These are phyloP conservation scores for Capronia coronata DNA, from an alignment of 2,329 filamentous ascomycete genomes.

Conservation along the genomic window DNA sequence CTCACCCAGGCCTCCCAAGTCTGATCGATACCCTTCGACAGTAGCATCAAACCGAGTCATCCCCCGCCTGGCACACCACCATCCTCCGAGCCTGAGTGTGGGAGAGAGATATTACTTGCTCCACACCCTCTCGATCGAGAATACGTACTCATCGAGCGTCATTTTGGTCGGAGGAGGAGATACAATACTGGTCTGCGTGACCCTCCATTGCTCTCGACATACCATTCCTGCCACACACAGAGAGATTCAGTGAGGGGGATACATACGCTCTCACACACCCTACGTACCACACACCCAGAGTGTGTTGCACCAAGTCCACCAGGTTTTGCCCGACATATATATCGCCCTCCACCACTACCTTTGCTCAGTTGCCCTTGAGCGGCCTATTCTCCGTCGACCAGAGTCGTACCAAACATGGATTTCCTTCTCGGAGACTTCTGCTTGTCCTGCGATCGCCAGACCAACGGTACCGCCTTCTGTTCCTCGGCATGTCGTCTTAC, in stretches of 20 bases:
- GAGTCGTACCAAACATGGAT: conserved; percentile 47
- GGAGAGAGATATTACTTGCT: conserved; percentile 1
- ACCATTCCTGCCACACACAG: conserved; percentile 16
- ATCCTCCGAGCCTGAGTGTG: background rate
- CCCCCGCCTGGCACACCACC: background rate
- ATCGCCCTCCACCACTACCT: conserved; percentile 3
- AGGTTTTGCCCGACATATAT: conserved; percentile 12
- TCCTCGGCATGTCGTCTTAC: conserved; percentile 84
- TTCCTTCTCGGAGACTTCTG: conserved; percentile 72
- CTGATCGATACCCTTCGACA: no score
- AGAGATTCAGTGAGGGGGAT: no score
- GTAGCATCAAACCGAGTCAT: background rate
- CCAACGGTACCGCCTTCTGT: conserved; percentile 76
- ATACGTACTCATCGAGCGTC: conserved; percentile 12
- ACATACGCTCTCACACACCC: background rate
- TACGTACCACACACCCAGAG: background rate
- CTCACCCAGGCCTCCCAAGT: background rate
- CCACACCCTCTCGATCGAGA: conserved; percentile 1
- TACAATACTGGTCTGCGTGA: conserved; percentile 19
- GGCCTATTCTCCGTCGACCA: conserved; percentile 4
- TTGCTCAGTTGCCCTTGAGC: conserved; percentile 3
- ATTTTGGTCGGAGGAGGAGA: conserved; percentile 16
- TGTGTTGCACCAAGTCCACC: background rate
- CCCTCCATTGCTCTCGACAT: conserved; percentile 12
- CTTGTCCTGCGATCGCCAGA: conserved; percentile 87